Base-by-base conservation (phyloP, 108 stramenopile genomes). In the Parmales sp. region DNA sequence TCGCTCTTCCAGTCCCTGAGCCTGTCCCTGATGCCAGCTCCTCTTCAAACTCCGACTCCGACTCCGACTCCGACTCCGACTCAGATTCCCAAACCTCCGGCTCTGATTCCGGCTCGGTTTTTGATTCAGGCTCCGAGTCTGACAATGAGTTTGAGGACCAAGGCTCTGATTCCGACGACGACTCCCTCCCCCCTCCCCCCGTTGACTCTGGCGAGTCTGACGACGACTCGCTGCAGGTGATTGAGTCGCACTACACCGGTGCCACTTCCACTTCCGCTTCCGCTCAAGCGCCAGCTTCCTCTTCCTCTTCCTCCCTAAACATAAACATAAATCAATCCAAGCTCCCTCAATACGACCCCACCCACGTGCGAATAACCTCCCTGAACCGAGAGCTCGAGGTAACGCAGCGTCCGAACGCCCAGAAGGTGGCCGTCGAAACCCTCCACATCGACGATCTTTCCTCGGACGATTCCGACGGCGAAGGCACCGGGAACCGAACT, bases 401-500 rank as follows among this genome's bases (percentile, higher is more conserved):
- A 38, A 20, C 25, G 4, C 39, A 39, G 45, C 0, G 43, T 7
- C 26, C 23, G 19, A 65, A 37, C 51, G 29, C 36, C 54, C 20
- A 19, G 31, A 34, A 69, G 51, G 38, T 37, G 19, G 37, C 41
- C 25, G 26, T 68, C 29, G 65, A 65, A 13, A 74, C 63, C 78
- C 54, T 60, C 26, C 92, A 93, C 75, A 85, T 90, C 5, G 98
- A 97, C 73, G 90, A 99, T 68, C 77, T 96, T 50, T 95, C 93
- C 18, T 91, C 90, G 6, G 98, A 99, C 80, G 95, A 96, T 68
- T 96, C 98, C 69, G 94, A 95, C 60, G 89, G 76, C 23, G 86
- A 87, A 6, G 92, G 90, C 7, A 73, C 54, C 13, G 41, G 65
- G 31, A 97, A 99, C 76, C 90, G 95, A 20, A 94, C 94, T 43